These are phyloP conservation scores for Rosa multiflora DNA, from an alignment of 306 rosid species.

Conservation along the genomic window DNA sequence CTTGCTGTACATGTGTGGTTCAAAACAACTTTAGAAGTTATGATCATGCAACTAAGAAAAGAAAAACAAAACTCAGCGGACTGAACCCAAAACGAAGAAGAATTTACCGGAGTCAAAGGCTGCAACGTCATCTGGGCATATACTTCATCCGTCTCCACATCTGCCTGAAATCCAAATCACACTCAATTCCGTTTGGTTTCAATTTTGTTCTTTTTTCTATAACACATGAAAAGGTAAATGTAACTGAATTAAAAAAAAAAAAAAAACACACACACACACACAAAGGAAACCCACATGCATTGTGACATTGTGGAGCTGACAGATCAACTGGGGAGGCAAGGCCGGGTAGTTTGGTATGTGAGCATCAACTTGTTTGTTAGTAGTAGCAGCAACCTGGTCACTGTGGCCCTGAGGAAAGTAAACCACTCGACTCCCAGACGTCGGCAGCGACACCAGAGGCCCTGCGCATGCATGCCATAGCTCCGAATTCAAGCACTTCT, in stretches of 20 bases:
- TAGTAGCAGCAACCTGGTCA: constrained; percentile 89
- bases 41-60: background rate
- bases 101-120: constrained; percentile 70
- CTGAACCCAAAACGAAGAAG: constrained; percentile 11
- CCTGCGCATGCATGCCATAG: constrained; percentile 99
- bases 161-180: constrained; percentile 67
- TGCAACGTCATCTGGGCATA: constrained; percentile 94
- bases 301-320: constrained; percentile 82
- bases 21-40: background rate
- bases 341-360: constrained; percentile 82
- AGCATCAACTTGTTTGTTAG: constrained; percentile 75
- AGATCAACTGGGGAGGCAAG: constrained; percentile 77
- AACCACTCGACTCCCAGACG: constrained; percentile 69
- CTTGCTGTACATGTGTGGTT: constrained; percentile 48
- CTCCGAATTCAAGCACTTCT: constrained; percentile 89
- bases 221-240: background rate
- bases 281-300: constrained; percentile 66
- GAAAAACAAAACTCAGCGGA: background rate
- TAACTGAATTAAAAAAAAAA: background rate
- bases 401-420: constrained; percentile 98
- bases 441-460: constrained; percentile 79
- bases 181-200: constrained; percentile 3
- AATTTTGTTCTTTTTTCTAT: background rate
- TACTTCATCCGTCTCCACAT: constrained; percentile 90
- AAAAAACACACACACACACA: background rate